These are phyloP conservation scores for Colletotrichum liriopes DNA, from an alignment of 2,329 filamentous ascomycete genomes.

Conservation along the genomic window DNA sequence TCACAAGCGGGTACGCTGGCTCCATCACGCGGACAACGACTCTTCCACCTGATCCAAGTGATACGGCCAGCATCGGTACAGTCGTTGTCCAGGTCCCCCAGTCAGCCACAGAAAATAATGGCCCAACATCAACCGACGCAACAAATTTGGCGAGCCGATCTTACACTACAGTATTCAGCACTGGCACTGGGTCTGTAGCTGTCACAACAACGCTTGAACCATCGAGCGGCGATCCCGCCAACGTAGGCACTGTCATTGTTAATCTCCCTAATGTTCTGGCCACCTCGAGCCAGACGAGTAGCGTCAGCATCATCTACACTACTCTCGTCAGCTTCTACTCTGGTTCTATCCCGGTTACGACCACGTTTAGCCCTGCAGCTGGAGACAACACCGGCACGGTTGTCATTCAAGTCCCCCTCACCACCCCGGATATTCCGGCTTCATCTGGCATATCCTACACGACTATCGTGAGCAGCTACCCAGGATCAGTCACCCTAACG, in stretches of 20 bases:
- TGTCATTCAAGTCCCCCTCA: constrained; percentile 16
- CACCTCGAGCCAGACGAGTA: neutral
- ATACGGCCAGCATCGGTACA: constrained; percentile 7
- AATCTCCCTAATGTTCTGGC: constrained; percentile 4
- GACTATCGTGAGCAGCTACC: too few species aligned
- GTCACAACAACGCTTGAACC: constrained; percentile 28
- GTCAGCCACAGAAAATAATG: constrained; percentile 3
- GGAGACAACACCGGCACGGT: neutral
- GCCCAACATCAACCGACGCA: neutral
- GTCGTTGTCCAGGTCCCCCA: constrained; percentile 24
- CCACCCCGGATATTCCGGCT: neutral
- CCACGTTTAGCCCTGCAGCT: neutral
- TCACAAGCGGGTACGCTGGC: constrained; percentile 23
- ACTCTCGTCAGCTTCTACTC: constrained; percentile 17
- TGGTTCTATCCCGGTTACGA: neutral
- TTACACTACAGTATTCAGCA: constrained; percentile 23
- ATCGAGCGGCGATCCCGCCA: neutral
- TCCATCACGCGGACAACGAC: constrained; percentile 24
- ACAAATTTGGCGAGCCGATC: neutral
- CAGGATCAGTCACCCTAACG: too few species aligned
- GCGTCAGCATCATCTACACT: neutral
- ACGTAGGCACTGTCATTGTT: constrained; percentile 4
- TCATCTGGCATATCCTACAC: neutral
- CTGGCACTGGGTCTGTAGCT: neutral
- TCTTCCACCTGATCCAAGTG: constrained; percentile 1